Percentiles rank a stretch among this genome's conserved stretches.
phyloP scores from a whole-genome alignment of 2,329 filamentous ascomycete species.

The Cytospora piceicola region DNA sequence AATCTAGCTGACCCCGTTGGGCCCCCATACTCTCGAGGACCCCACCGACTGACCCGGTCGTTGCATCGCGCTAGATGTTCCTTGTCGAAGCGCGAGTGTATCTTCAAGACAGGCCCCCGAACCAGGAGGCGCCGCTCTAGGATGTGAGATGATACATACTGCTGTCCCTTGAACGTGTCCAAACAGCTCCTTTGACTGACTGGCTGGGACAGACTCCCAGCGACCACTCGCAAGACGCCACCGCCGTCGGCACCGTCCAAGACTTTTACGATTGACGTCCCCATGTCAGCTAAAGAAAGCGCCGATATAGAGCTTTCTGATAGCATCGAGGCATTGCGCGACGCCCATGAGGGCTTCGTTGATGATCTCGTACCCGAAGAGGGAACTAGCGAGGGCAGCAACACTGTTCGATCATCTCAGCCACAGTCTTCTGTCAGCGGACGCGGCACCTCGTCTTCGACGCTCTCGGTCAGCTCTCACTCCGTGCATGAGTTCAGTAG shows the following conservation, averaged over 20 bases:
- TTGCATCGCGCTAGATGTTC: conserved; percentile 47
- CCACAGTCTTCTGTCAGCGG: conserved; percentile 31
- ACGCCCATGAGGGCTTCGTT: conserved; percentile 48
- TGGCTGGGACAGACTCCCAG: conserved; percentile 18
- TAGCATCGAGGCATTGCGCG: conserved; percentile 48
- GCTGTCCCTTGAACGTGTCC: neutral
- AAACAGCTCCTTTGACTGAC: neutral
- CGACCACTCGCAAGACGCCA: conserved; percentile 33
- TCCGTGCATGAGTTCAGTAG: conserved; percentile 40
- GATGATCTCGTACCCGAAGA: conserved; percentile 37
- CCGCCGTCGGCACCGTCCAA: conserved; percentile 48
- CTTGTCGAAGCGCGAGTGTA: conserved; percentile 57
- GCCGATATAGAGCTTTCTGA: conserved; percentile 35
- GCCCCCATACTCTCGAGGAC: neutral
- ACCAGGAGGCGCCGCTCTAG: conserved; percentile 52
- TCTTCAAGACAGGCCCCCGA: conserved; percentile 54
- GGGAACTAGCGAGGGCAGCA: conserved; percentile 27
- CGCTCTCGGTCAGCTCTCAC: conserved; percentile 38
- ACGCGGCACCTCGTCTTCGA: conserved; percentile 35
- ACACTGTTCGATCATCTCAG: conserved; percentile 15
- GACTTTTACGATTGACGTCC: conserved; percentile 59
- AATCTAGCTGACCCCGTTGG: conserved; percentile 5
- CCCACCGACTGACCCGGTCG: conserved; percentile 4
- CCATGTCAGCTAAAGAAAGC: conserved; percentile 47
- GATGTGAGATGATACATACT: conserved; percentile 42